phyloP scores from a whole-genome alignment of 805 yeast species.

The Hanseniaspora pseudoguilliermondii region DNA sequence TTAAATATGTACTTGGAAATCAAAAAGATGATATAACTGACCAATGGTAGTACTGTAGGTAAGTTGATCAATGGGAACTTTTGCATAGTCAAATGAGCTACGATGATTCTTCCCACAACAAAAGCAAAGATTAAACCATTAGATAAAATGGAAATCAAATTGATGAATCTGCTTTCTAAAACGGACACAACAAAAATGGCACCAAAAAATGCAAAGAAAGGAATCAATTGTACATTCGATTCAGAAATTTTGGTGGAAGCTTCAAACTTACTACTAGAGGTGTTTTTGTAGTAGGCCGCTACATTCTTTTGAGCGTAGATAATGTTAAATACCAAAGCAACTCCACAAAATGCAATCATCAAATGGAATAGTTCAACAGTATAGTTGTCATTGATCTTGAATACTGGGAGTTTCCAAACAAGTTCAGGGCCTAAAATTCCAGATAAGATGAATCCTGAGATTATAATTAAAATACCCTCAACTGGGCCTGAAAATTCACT shows the following conservation, averaged over 20 bases:
- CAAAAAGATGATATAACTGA: conserved; percentile 30
- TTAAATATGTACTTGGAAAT: conserved; percentile 20
- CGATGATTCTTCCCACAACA: conserved; percentile 79
- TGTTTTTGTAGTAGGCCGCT: conserved; percentile 32
- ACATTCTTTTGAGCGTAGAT: conserved; percentile 56
- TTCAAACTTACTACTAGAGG: conserved; percentile 23
- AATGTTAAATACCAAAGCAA: conserved; percentile 51
- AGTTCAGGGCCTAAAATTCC: conserved; percentile 56
- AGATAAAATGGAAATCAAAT: conserved; percentile 50
- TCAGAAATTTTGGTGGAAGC: conserved; percentile 17
- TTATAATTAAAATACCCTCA: conserved; percentile 69
- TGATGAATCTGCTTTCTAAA: conserved; percentile 37
- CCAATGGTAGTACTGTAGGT: conserved; percentile 53
- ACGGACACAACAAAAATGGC: conserved; percentile 37
- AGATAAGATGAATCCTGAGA: conserved; percentile 43
- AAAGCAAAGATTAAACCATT: conserved; percentile 71
- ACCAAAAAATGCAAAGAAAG: conserved; percentile 47
- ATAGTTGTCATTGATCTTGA: conserved; percentile 27
- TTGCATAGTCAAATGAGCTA: conserved; percentile 73
- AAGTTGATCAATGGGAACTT: conserved; percentile 60
- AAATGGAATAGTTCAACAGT: conserved; percentile 35
- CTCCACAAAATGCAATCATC: conserved; percentile 43
- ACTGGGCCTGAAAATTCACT: conserved; percentile 86
- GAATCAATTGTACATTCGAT: conserved; percentile 48
- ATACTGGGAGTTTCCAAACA: conserved; percentile 37